Evolutionary conservation across 164 flowering plant genomes (phyloP).

Genomic region (Tetrastigma voinierianum): DNA sequence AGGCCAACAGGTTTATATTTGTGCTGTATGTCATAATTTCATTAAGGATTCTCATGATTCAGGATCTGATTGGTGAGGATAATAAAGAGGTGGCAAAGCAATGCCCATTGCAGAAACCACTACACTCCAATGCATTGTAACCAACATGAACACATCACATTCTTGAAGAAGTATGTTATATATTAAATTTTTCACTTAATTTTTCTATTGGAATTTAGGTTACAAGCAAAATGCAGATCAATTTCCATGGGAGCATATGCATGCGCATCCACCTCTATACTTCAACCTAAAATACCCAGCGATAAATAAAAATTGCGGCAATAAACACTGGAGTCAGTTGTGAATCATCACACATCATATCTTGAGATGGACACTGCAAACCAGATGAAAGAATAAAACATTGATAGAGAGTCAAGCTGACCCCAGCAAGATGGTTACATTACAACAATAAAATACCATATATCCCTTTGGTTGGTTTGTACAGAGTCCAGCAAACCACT

Average conservation of each 20-base stretch:
- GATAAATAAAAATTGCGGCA: too few relatives aligned
- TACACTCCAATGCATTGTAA: neutral
- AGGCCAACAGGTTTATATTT: too few relatives aligned
- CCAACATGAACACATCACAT: neutral
- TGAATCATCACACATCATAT: neutral
- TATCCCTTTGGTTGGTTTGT: conserved; percentile 17
- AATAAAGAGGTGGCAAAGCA: too few relatives aligned
- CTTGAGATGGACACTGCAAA: neutral
- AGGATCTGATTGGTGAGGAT: too few relatives aligned
- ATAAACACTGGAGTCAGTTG: too few relatives aligned
- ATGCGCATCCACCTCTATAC: too few relatives aligned
- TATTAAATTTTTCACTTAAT: too few relatives aligned
- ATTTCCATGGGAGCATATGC: too few relatives aligned
- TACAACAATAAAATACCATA: conserved; percentile 21
- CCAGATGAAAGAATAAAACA: conserved; percentile 25
- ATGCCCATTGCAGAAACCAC: neutral
- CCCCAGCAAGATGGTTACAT: conserved; percentile 18
- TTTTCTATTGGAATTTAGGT: neutral
- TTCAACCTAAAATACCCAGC: too few relatives aligned
- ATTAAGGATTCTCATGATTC: too few relatives aligned
- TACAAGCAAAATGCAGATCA: neutral
- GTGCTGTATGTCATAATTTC: too few relatives aligned
- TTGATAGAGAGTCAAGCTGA: neutral
- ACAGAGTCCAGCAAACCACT: conserved; percentile 19
- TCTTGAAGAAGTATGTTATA: too few relatives aligned